A percentile compares a stretch with the other conserved stretches of the same genome.
Evolutionary conservation across 768 basidiomycete species (phyloP).

Genomic region (Tricholoma terreum): DNA sequence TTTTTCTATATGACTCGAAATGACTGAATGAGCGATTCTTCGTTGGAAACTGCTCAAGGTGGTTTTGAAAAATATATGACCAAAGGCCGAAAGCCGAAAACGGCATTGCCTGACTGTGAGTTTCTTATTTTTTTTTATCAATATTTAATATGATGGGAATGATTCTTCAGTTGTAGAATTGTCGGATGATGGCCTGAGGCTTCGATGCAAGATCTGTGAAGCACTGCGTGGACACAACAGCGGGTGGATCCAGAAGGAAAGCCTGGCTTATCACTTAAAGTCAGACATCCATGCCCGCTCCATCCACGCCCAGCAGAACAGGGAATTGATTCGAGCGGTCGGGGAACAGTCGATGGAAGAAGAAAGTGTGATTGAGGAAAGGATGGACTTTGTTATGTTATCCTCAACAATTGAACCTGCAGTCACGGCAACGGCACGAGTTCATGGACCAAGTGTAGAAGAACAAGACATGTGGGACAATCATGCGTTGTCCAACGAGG

Average conservation of each 20-base stretch:
- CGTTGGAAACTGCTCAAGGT: too few species aligned
- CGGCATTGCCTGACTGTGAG: not conserved
- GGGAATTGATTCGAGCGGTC: not conserved
- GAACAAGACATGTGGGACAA: slow-evolving; percentile 9
- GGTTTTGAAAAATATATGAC: slow-evolving; percentile 1
- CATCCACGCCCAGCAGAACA: not conserved
- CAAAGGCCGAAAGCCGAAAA: not conserved
- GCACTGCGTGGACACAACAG: too few species aligned
- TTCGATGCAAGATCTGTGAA: slow-evolving; percentile 4
- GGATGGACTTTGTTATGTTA: not conserved
- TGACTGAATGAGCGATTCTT: too few species aligned
- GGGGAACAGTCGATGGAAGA: not conserved
- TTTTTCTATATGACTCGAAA: not conserved
- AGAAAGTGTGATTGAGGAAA: not conserved
- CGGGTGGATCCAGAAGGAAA: too few species aligned
- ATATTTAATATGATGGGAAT: not conserved
- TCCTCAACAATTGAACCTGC: not conserved
- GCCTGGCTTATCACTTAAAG: slow-evolving; percentile 2
- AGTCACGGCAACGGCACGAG: not conserved
- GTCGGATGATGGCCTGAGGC: slow-evolving; percentile 2
- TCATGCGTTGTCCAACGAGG: not conserved
- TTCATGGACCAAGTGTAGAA: not conserved
- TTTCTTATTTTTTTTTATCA: not conserved
- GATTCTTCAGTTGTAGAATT: slow-evolving; percentile 3
- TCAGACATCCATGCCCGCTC: not conserved